A percentile compares a stretch with the other conserved stretches of the same genome.
phyloP scores from a whole-genome alignment of 495 filamentous ascomycete species.

The Lentithecium fluviatile region DNA sequence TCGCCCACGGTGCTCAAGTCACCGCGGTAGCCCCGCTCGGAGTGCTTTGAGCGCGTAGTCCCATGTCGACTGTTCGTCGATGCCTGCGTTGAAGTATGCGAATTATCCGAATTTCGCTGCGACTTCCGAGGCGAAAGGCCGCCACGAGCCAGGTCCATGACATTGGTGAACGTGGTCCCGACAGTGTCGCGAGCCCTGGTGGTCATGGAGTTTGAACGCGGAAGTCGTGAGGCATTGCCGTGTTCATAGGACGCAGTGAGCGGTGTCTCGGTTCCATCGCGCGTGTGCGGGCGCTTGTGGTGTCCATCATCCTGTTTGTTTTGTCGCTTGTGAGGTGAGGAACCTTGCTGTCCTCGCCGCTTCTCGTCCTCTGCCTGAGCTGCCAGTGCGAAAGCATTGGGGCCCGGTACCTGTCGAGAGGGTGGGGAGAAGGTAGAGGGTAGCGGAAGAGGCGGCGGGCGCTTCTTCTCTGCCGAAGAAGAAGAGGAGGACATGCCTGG shows the following conservation, averaged over 20 bases:
- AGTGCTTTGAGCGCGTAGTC: conserved; percentile 16
- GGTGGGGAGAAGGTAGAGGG: not conserved
- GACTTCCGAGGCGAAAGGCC: conserved; percentile 14
- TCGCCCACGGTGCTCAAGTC: not conserved
- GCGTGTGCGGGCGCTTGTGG: not conserved
- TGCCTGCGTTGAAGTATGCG: no score
- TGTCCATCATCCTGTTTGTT: no score
- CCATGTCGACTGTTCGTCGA: conserved; percentile 16
- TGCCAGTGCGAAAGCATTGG: conserved; percentile 19
- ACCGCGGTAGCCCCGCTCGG: conserved; percentile 11
- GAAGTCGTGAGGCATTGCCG: conserved; percentile 1
- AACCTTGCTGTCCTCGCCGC: not conserved
- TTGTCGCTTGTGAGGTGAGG: no score
- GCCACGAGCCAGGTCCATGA: conserved; percentile 13
- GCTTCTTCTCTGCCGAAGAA: not conserved
- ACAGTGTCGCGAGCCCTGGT: not conserved
- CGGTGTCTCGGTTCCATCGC: not conserved
- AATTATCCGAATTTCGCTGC: not conserved
- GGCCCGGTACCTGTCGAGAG: not conserved
- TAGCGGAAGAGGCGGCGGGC: conserved; percentile 9
- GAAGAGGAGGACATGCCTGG: not conserved
- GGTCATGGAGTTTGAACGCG: not conserved
- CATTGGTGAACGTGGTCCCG: conserved; percentile 7
- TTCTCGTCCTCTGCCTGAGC: not conserved
- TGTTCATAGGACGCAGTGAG: not conserved